Evolutionary conservation across 345 rosid genomes (phyloP), one percentile per base, ranked within the genome.

Genomic region (Mallotus nudiflorus): DNA sequence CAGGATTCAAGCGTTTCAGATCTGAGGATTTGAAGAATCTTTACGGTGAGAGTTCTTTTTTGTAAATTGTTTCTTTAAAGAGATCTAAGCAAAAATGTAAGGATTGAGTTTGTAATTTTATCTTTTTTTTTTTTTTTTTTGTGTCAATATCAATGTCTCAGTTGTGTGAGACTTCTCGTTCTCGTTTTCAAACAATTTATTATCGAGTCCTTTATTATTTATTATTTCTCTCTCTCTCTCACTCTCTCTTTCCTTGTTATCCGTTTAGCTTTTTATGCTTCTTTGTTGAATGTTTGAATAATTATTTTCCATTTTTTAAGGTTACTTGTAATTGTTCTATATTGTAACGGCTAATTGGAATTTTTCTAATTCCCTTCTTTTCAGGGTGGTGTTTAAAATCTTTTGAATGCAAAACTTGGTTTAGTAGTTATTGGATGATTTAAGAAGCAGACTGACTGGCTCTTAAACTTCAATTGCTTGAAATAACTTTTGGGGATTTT

Each of bases 1-100:
- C 67, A 70, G 67, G 65, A 67, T 72, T 15, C 25, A 54, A 73
- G 73, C 65, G 44, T 54, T 65, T 66, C 86, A 81, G 92, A 89
- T 89, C 90, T 85, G 80, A 76, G 72, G 83, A 50, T 72, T 75
- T 68, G 67, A 78, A 77, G 81, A 45, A 67, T 51, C 65, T 46
- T 20, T 59, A 57, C 12, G 27, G 5, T 24, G 16, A 50, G 40
- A 40, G 25, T 51, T 66, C 75, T 72, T 19, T 22, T 62, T 53
- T 49, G 65, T 59, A 71, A 67, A 65, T 65, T 56, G 7, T 39
- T 31, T 54, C 45, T 54, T 33, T 52, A 22, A 42, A 42, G 69
- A 54, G 42, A 69, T 65, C 66, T 57, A 33, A 39, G 44, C 22
- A 58, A 11, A n/a, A 11, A 35, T 37, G 9, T 20, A 18, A 59